Base-by-base conservation (phyloP, 2,329 filamentous ascomycete species). In the Fusarium pseudocircinatum region DNA sequence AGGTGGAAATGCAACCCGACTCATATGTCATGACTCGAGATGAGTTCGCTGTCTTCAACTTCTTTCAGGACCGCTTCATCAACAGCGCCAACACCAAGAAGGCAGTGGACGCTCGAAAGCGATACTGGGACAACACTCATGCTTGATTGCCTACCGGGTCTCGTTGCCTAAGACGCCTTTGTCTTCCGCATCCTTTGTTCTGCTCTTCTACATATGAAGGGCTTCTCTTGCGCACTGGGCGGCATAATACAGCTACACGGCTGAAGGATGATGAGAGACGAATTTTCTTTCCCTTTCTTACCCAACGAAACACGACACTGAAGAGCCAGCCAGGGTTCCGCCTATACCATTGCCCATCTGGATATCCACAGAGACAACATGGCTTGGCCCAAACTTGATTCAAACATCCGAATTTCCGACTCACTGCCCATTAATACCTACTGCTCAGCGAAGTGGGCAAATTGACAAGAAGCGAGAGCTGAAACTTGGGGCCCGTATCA, bases 1-100 rank as follows among this genome's bases (percentile, higher is more conserved):
- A 89, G 75, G 87, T 97, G 63, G 83, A 91, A 76, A 84, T 85
- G 7, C 84, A 91, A 37, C 93, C 93, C 3, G 83, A 88, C 57
- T 85, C 85, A n/a, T 97, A 96, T 81, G 82, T 96, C 72, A 90
- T 97, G 85, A 90, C 86, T 39, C 86, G 88, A 70, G 90, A 94
- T 81, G 94, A 97, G 83, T 97, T 96, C 78, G 90, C 93, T 61
- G 87, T 97, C 68, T 95, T 97, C 89, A 97, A 96, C 85, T 96
- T 92, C 82, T 96, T 93, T 81, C 91, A 93, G 70, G 83, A 88
- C 70, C 88, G 92, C 15, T 94, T 92, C 78, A 81, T 84, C 36
- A 88, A 89, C 67, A 81, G 87, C 78, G 81, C 84, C 36, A 88
- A 89, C 67, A 81, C 87, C 72, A 78, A 83, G 72, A 76, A 83